These are phyloP conservation scores for Aspergillus sp. DNA, from an alignment of 2,329 filamentous ascomycete genomes.

Conservation along the genomic window DNA sequence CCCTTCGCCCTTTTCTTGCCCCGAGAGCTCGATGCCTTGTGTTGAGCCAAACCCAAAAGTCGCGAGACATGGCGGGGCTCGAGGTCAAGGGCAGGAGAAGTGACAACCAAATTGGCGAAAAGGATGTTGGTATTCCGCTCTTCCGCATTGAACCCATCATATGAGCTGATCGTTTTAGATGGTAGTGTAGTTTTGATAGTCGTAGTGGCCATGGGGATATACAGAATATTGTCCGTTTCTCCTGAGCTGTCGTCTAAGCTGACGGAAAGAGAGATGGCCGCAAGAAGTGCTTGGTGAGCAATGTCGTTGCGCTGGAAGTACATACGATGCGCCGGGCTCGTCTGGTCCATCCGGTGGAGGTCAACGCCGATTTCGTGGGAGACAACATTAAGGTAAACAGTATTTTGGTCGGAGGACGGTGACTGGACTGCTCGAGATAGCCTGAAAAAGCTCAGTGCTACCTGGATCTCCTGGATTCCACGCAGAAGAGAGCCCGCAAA, in stretches of 20 bases:
- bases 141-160: conserved; percentile 66
- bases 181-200: conserved; percentile 91
- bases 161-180: conserved; percentile 85
- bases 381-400: conserved; percentile 79
- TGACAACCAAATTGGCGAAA: conserved; percentile 93
- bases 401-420: conserved; percentile 64
- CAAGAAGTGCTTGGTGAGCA: conserved; percentile 89
- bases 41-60: conserved; percentile 71
- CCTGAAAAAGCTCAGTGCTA: conserved; percentile 87
- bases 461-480: conserved; percentile 94
- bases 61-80: conserved; percentile 89
- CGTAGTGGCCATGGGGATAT: conserved; percentile 96
- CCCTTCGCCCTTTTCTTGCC: conserved; percentile 51
- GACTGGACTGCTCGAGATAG: conserved; percentile 76
- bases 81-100: conserved; percentile 89
- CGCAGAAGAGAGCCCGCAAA: conserved; percentile 86
- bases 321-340: conserved; percentile 94
- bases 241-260: conserved; percentile 88
- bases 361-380: conserved; percentile 98
- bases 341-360: conserved; percentile 84
- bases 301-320: conserved; percentile 93
- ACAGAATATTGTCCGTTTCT: conserved; percentile 81
- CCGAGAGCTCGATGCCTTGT: conserved; percentile 46
- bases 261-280: conserved; percentile 87
- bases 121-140: conserved; percentile 95